Evolutionary conservation across 352 stramenopile species (phyloP).

Genomic region (Globisporangium nodosum): DNA sequence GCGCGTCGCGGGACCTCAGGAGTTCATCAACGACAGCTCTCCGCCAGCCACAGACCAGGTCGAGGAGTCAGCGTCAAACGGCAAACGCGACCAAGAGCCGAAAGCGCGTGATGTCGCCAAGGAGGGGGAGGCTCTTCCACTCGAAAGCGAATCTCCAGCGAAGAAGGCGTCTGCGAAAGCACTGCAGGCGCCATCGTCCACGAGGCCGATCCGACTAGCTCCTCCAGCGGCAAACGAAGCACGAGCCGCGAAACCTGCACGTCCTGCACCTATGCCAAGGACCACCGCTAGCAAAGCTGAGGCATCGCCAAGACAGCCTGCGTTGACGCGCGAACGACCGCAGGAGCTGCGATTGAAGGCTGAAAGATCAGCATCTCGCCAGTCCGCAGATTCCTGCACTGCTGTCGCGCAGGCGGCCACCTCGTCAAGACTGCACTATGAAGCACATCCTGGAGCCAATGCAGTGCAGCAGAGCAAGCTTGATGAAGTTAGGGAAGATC

Average conservation of each 20-base stretch:
- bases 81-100: neutral
- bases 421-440: neutral
- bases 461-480: neutral
- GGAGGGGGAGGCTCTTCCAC: neutral
- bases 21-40: neutral
- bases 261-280: neutral
- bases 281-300: neutral
- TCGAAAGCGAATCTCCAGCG: neutral
- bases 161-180: neutral
- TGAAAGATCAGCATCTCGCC: neutral
- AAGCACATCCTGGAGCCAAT: neutral
- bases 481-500: neutral
- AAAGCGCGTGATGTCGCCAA: neutral
- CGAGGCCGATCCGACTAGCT: slow-evolving; percentile 4
- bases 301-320: neutral
- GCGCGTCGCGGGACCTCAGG: neutral
- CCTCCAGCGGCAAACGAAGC: neutral
- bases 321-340: slow-evolving; percentile 8
- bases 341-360: slow-evolving; percentile 9
- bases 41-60: neutral
- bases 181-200: neutral
- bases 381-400: too few relatives aligned
- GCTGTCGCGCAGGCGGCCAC: neutral
- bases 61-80: neutral
- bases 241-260: neutral